Conservation (phyloP, 1,139 yeast genomes). For the Saccharomyces uvarum region DNA sequence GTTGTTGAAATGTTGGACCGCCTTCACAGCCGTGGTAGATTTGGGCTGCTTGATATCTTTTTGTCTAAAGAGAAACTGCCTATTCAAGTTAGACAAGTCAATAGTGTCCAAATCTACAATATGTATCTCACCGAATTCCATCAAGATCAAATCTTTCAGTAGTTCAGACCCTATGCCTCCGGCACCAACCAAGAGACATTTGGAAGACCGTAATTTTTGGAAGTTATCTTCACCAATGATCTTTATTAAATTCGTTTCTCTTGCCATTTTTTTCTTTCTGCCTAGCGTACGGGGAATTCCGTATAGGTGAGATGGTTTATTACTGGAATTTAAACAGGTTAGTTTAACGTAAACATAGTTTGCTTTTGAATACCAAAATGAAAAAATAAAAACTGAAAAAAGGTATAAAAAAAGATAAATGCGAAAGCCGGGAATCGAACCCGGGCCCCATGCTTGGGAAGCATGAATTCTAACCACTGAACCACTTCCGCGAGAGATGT, state of each 20-base stretch:
- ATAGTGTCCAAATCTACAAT: constrained; percentile 92
- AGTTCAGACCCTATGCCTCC: constrained; percentile 99
- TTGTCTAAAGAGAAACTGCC: constrained; percentile 84
- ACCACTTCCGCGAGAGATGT: constrained; percentile 6
- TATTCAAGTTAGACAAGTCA: constrained; percentile 80
- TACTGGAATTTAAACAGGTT: neutral
- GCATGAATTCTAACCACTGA: constrained; percentile 9
- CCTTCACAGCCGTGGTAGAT: constrained; percentile 71
- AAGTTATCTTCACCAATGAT: constrained; percentile 24
- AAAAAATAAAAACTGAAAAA: neutral
- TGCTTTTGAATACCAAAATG: neutral
- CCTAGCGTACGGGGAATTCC: neutral
- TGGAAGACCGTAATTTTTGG: constrained; percentile 36
- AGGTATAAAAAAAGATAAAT: neutral
- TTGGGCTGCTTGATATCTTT: constrained; percentile 83
- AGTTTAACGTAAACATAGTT: neutral
- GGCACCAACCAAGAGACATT: constrained; percentile 86
- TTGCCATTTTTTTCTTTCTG: constrained; percentile 7
- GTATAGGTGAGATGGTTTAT: neutral
- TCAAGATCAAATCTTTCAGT: constrained; percentile 70
- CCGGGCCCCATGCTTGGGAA: constrained; percentile 11
- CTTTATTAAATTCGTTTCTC: constrained; percentile 15
- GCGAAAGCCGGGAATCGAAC: constrained; percentile 12
- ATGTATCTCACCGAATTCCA: constrained; percentile 85
- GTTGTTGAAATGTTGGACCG: constrained; percentile 69